Evolutionary conservation across 345 rosid genomes (phyloP).

Genomic region (Litchi chinensis): DNA sequence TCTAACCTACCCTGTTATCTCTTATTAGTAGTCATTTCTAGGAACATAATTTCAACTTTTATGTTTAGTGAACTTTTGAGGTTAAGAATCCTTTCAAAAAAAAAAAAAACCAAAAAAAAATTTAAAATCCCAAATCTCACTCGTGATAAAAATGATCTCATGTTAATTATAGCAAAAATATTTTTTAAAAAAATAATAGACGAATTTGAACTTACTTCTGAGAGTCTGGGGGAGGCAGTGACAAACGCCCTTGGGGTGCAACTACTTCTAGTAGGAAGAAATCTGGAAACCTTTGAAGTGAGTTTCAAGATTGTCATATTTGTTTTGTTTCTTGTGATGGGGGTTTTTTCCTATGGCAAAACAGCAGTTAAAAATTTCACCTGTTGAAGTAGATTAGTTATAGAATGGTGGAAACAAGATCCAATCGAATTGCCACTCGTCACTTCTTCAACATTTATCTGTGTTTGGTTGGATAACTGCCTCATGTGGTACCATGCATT

Average conservation of each 20-base stretch:
- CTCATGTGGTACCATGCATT: background rate
- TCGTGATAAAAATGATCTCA: too few relatives aligned
- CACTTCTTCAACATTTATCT: conserved; percentile 9
- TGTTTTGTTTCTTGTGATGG: background rate
- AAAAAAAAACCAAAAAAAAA: too few relatives aligned
- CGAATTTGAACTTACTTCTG: conserved; percentile 20
- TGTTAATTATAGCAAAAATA: too few relatives aligned
- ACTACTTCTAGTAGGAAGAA: background rate
- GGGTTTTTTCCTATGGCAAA: background rate
- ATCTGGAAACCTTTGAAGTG: conserved; percentile 15
- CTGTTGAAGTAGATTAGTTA: background rate
- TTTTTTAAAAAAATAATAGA: too few relatives aligned
- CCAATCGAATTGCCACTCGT: conserved; percentile 1
- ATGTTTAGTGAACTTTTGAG: too few relatives aligned
- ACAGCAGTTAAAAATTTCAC: background rate
- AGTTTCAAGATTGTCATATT: conserved; percentile 26
- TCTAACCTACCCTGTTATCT: too few relatives aligned
- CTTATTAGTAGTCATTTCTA: too few relatives aligned
- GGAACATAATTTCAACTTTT: too few relatives aligned
- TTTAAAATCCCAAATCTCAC: too few relatives aligned
- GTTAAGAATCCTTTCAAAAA: too few relatives aligned
- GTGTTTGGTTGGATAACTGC: conserved; percentile 3
- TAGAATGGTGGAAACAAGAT: background rate
- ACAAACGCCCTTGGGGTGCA: conserved; percentile 26
- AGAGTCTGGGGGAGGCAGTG: conserved; percentile 21